Percentiles rank a stretch among this genome's conserved stretches.
Evolutionary conservation across 164 flowering plant genomes (phyloP).

Genomic region (Chimonanthus salicifolius): DNA sequence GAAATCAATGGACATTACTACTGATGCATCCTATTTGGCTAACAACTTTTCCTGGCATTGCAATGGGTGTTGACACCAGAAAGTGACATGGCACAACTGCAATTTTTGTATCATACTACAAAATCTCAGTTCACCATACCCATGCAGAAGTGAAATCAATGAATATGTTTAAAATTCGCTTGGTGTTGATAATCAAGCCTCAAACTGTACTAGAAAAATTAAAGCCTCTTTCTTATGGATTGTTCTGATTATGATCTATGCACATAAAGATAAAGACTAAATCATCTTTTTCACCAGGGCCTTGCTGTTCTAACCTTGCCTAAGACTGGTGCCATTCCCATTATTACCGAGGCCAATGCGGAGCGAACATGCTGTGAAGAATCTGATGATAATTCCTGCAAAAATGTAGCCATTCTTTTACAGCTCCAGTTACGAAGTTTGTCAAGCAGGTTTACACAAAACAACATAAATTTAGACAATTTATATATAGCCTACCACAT

Average conservation of each 20-base stretch:
- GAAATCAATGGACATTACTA: too few species aligned
- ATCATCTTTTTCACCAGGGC: not conserved
- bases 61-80: too few species aligned
- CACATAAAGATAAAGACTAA: not conserved
- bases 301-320: constrained; percentile 59
- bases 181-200: not conserved
- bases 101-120: too few species aligned
- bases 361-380: constrained; percentile 99
- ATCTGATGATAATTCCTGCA: constrained; percentile 90
- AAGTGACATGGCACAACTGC: too few species aligned
- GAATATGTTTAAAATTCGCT: not conserved
- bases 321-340: constrained; percentile 99
- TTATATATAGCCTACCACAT: not conserved
- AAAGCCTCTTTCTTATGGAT: not conserved
- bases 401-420: not conserved
- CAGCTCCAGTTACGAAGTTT: not conserved
- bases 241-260: not conserved
- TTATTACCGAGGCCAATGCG: constrained; percentile 98
- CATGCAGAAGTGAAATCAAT: too few species aligned
- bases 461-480: not conserved
- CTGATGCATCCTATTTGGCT: too few species aligned
- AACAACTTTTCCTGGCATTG: too few species aligned
- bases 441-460: not conserved
- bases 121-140: too few species aligned
- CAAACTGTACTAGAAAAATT: not conserved